Conservation (phyloP, 2,329 filamentous ascomycete genomes). For the Zopfia rhizophila region DNA sequence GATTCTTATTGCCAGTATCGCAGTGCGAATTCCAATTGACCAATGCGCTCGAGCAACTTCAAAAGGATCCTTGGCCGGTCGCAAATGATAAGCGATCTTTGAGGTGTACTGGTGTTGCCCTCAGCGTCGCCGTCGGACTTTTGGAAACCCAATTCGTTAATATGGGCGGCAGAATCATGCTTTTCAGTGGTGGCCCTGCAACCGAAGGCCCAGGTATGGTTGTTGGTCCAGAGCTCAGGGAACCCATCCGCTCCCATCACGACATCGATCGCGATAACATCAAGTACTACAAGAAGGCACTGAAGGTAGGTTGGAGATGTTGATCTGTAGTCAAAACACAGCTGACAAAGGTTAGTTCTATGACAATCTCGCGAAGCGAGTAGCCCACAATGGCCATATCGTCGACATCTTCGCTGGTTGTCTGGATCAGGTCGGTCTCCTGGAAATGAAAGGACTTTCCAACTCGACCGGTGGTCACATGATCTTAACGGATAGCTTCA, state of each 20-base stretch:
- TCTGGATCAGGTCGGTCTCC: conserved; percentile 92
- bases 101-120: conserved; percentile 93
- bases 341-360: conserved; percentile 75
- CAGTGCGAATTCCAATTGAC: conserved; percentile 98
- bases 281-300: conserved; percentile 99
- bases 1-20: conserved; percentile 93
- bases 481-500: conserved; percentile 98
- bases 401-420: conserved; percentile 98
- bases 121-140: conserved; percentile 92
- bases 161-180: conserved; percentile 93
- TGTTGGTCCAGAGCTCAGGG: conserved; percentile 92
- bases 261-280: conserved; percentile 99
- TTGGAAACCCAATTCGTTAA: conserved; percentile 97
- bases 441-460: conserved; percentile 97
- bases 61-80: conserved; percentile 97
- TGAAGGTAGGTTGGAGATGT: conserved; percentile 72
- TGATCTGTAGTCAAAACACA: not conserved
- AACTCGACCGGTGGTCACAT: conserved; percentile 98
- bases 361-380: conserved; percentile 90
- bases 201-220: conserved; percentile 98
- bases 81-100: conserved; percentile 90
- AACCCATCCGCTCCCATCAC: conserved; percentile 97
- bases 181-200: conserved; percentile 93
- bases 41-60: conserved; percentile 92
- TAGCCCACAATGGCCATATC: conserved; percentile 95